Conservation (phyloP, 2,329 filamentous ascomycete species). For the Microdochium bolleyi region DNA sequence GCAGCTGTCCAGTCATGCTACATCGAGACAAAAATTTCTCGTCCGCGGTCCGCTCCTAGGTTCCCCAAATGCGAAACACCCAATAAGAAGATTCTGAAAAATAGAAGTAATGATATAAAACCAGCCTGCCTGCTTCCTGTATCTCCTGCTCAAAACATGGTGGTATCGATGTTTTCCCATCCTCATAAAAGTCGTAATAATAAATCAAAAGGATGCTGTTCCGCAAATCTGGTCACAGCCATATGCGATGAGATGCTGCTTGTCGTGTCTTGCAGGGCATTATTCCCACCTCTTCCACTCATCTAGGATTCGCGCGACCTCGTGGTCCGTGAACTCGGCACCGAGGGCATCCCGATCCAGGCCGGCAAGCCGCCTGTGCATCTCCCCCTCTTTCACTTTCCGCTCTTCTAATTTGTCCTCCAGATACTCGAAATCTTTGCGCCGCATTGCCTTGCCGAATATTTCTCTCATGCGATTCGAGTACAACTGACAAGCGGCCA, state of each 20-base stretch:
- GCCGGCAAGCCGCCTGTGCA: conserved; percentile 24
- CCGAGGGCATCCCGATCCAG: not conserved
- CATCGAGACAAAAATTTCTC: no score
- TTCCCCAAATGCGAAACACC: no score
- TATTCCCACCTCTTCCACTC: not conserved
- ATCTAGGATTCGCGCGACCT: not conserved
- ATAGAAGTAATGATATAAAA: not conserved
- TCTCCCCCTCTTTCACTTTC: conserved; percentile 50
- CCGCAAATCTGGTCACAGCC: not conserved
- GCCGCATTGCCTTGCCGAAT: conserved; percentile 59
- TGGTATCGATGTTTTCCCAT: not conserved
- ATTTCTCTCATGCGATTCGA: conserved; percentile 69
- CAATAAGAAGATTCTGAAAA: not conserved
- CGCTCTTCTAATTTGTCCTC: conserved; percentile 48
- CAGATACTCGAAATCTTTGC: conserved; percentile 60
- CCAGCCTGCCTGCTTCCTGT: not conserved
- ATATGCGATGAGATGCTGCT: no score
- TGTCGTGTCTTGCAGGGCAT: not conserved
- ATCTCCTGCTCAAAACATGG: not conserved
- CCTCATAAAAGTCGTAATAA: not conserved
- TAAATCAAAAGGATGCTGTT: not conserved
- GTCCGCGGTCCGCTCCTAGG: no score
- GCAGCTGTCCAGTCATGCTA: no score
- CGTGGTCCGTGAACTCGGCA: not conserved
- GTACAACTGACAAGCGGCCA: conserved; percentile 69